Base-by-base conservation (phyloP, 1,284 basidiomycete species). In the Acaromyces ingoldii region DNA sequence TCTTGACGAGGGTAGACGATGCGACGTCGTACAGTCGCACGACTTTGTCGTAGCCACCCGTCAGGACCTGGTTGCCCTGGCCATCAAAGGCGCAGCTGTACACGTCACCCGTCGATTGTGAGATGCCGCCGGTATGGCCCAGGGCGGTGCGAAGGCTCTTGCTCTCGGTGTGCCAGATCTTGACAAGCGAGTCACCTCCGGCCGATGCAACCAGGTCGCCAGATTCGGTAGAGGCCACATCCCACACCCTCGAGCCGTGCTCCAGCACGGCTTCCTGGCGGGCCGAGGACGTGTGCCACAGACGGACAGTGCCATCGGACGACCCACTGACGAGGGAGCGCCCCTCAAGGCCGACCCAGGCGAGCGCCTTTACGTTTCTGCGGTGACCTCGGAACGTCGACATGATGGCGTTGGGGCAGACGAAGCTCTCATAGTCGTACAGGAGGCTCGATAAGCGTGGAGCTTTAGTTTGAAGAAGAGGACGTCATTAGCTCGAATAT, bases 11-110 rank as follows among this genome's bases (percentile, higher is more conserved):
- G 11, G 77, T 72, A 22, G 73, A 73, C 0, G 76, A 73, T 30
- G 77, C 76, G 33, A 79, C 67, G 58, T 80, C 79, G 71, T 77
- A 80, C 26, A 76, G 67, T 3, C 79, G 67, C 1, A 80, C 65
- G 5, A 80, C 78, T 63, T 77, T 76, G 63, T 80, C 79, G 56
- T 80, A 80, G 13, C 77, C 77, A 4, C 78, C 79, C 0, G 78
- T 67, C 1, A 77, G 75, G 19, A 79, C 49, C 41, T 77, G 75
- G 31, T 72, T 62, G 68, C 70, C 65, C 28, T 74, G 70, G 0
- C 78, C 76, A 43, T 76, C 66, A 76, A 79, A 80, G 11, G 70
- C 66, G 24, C 78, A 78, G 44, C 74, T 66, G 59, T 80, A 80
- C 3, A 80, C 76, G 58, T 80, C 79, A 2, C 79, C 79, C 3